Evolutionary conservation across 108 stramenopile genomes (phyloP), one percentile per base, ranked within the genome.

Genomic region (Chaetoceros tenuissimus): DNA sequence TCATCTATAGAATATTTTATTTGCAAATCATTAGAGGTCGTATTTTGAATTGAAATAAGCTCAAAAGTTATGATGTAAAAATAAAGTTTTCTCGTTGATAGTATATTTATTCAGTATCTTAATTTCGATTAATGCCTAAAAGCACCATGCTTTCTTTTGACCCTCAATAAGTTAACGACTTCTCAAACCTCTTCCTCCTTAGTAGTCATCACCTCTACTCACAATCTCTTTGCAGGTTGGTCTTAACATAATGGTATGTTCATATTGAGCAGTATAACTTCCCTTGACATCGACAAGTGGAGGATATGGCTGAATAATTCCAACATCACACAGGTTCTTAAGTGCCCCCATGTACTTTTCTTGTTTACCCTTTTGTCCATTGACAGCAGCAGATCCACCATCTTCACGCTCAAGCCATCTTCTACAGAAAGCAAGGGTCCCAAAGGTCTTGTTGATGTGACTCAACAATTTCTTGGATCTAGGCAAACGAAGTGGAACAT

Each of bases 371-470:
- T 67, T 70, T 23, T 59, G 51, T 0, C 91, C 92, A 82, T 98
- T 79, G n/a, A 94, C 69, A 48, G 87, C 58, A 31, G 74, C 59
- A 1, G 92, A 94, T 26, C 96, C 96, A 19, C 96, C 96, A 72
- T 97, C 96, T 25, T 84, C 83, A 3, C 98, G 81, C 71, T 99
- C 98, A 43, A 99, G 74, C 98, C 98, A 99, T 46, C 98, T 73
- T 24, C 96, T 84, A 72, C 98, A 99, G 74, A 98, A 99, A 18
- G 96, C 95, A 46, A 99, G 81, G 0, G 98, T 98, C 3, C 94
- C 96, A 73, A 99, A 99, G 27, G 98, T 99, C 73, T 95, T 94
- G 82, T 98, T 98, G 74, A 99, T 98, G 66, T 99, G 98, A 25
- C 64, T 67, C 64, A 99, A 75, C 17, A 99, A 71, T 56, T 84